phyloP scores from a whole-genome alignment of 768 basidiomycete species.

The Mycena metata region DNA sequence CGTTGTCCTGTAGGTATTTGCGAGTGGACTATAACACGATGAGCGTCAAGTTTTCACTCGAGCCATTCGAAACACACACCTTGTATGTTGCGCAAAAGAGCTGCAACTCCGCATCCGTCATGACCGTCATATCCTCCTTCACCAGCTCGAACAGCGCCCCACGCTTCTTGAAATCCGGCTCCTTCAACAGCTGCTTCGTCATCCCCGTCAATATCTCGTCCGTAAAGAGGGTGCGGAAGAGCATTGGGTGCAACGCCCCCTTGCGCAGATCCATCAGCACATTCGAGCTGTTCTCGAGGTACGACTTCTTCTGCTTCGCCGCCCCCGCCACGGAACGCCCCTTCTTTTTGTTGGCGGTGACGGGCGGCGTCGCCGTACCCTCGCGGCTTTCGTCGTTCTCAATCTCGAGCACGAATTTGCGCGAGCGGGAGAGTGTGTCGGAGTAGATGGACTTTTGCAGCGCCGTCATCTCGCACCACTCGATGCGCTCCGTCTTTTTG shows the following conservation, averaged over 20 bases:
- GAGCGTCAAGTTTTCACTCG: slow-evolving; percentile 16
- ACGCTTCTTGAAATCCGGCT: slow-evolving; percentile 91
- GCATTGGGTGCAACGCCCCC: slow-evolving; percentile 95
- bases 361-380: slow-evolving; percentile 37
- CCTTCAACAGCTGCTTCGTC: slow-evolving; percentile 87
- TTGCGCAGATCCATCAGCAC: slow-evolving; percentile 98
- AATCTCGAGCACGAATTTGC: slow-evolving; percentile 79
- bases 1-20: slow-evolving; percentile 79
- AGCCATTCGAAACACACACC: slow-evolving; percentile 59
- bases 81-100: slow-evolving; percentile 88
- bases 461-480: slow-evolving; percentile 94
- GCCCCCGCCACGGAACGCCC: slow-evolving; percentile 13
- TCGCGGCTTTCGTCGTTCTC: slow-evolving; percentile 45
- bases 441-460: slow-evolving; percentile 87
- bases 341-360: slow-evolving; percentile 59
- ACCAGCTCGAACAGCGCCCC: slow-evolving; percentile 86
- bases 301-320: slow-evolving; percentile 63
- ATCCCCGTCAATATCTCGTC: slow-evolving; percentile 82
- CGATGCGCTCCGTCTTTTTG: slow-evolving; percentile 91
- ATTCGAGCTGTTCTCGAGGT: slow-evolving; percentile 88
- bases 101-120: slow-evolving; percentile 98
- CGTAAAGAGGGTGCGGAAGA: slow-evolving; percentile 89
- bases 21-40: slow-evolving; percentile 67
- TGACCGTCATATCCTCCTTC: slow-evolving; percentile 97
- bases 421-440: slow-evolving; percentile 86